Percentiles rank a stretch among this genome's conserved stretches.
These are phyloP conservation scores for Chenopodium album DNA, from an alignment of 148 eudicot genomes.

Conservation along the genomic window DNA sequence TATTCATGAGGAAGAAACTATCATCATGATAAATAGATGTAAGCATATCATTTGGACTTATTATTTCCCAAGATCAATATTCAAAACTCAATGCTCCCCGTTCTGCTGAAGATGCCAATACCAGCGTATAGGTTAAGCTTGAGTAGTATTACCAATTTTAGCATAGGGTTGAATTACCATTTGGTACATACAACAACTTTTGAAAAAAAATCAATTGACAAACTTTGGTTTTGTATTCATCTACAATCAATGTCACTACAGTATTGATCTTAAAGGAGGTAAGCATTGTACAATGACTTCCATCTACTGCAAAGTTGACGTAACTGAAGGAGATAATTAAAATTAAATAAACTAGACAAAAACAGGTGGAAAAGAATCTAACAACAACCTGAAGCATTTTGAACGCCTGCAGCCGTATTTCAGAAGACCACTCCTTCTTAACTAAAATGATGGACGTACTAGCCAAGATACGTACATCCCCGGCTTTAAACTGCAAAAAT, in stretches of 20 bases:
- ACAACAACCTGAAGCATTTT: slow-evolving; percentile 88
- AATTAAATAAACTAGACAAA: neutral
- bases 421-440: slow-evolving; percentile 91
- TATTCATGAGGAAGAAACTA: neutral
- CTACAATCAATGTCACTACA: neutral
- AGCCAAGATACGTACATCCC: slow-evolving; percentile 80
- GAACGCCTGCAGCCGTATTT: slow-evolving; percentile 85
- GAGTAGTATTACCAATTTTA: neutral
- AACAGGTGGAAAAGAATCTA: neutral
- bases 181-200: neutral
- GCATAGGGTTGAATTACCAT: neutral
- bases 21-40: neutral
- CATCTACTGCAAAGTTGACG: neutral
- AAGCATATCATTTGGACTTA: neutral
- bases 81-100: neutral
- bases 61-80: neutral
- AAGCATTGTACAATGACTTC: neutral
- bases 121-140: neutral
- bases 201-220: neutral
- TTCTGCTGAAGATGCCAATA: neutral
- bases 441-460: slow-evolving; percentile 73
- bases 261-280: neutral
- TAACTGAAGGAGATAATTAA: neutral
- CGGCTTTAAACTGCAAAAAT: slow-evolving; percentile 74
- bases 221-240: neutral